A percentile compares a stretch with the other conserved stretches of the same genome.
Evolutionary conservation across 345 rosid genomes (phyloP).

Genomic region (Lenwebbia sp.): DNA sequence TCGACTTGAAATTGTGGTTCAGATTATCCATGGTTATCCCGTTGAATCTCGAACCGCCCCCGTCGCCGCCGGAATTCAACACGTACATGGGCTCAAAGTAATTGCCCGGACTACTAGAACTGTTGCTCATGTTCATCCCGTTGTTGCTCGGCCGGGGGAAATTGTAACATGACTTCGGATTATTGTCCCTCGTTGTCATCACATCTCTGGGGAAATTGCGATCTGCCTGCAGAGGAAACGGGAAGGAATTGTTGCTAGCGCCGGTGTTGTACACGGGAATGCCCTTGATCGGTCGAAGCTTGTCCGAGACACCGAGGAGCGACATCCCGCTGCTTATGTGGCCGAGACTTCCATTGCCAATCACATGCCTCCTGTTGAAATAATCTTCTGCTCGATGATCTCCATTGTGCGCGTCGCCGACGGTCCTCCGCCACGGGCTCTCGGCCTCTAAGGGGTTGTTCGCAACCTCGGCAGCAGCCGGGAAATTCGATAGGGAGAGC

Average conservation of each 20-base stretch:
- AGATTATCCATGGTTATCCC: neutral
- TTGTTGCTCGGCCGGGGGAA: neutral
- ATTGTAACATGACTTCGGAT: neutral
- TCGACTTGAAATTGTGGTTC: neutral
- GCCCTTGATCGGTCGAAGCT: slow-evolving; percentile 29
- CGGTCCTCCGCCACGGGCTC: neutral
- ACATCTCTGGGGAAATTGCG: neutral
- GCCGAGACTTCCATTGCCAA: neutral
- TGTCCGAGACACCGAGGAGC: slow-evolving; percentile 14
- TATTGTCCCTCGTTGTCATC: neutral
- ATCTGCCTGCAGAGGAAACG: neutral
- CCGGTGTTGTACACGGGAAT: slow-evolving; percentile 20
- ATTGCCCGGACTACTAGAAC: neutral
- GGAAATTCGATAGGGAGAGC: slow-evolving; percentile 23
- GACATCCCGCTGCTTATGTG: slow-evolving; percentile 14
- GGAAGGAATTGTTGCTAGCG: neutral
- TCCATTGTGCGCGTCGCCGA: neutral
- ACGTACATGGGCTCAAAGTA: neutral
- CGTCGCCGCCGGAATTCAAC: neutral
- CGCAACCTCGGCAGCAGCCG: neutral
- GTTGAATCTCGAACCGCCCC: neutral
- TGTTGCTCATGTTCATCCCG: neutral
- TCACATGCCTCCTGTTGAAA: neutral
- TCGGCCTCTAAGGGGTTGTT: neutral
- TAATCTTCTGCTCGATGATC: neutral